A percentile compares a stretch with the other conserved stretches of the same genome.
Conservation (phyloP, 1,284 basidiomycete species). For the Polyporus tsugae region DNA sequence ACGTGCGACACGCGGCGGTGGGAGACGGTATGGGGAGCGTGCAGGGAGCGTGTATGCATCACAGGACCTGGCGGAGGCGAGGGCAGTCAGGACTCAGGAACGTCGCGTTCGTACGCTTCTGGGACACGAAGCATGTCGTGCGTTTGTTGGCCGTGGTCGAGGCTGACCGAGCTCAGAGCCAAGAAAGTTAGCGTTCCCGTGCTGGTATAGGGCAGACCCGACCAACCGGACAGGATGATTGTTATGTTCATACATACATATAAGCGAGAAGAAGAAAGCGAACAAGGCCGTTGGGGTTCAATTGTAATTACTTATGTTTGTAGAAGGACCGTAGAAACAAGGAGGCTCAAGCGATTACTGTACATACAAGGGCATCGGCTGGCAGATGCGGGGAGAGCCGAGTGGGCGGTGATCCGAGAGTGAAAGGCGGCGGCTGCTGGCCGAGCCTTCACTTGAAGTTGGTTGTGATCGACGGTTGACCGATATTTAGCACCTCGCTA, state of each 20-base stretch:
- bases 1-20: not conserved
- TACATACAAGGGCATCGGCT: slow-evolving; percentile 2
- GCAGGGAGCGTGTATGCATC: slow-evolving; percentile 3
- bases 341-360: not conserved
- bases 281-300: not conserved
- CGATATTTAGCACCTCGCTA: slow-evolving; percentile 15
- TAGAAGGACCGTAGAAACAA: not conserved
- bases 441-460: too few species aligned
- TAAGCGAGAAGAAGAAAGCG: not conserved
- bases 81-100: slow-evolving; percentile 9
- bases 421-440: slow-evolving; percentile 22
- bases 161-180: not conserved
- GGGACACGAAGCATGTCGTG: slow-evolving; percentile 28
- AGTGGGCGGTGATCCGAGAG: slow-evolving; percentile 20
- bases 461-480: slow-evolving; percentile 10
- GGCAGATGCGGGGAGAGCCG: not conserved
- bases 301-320: not conserved
- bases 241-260: not conserved
- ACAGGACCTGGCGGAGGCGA: slow-evolving; percentile 21
- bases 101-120: slow-evolving; percentile 17
- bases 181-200: not conserved
- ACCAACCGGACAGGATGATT: not conserved
- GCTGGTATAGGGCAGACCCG: not conserved
- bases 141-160: slow-evolving; percentile 8
- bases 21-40: not conserved